Conservation (phyloP, 352 stramenopile species). For the Plasmopara halstedii region DNA sequence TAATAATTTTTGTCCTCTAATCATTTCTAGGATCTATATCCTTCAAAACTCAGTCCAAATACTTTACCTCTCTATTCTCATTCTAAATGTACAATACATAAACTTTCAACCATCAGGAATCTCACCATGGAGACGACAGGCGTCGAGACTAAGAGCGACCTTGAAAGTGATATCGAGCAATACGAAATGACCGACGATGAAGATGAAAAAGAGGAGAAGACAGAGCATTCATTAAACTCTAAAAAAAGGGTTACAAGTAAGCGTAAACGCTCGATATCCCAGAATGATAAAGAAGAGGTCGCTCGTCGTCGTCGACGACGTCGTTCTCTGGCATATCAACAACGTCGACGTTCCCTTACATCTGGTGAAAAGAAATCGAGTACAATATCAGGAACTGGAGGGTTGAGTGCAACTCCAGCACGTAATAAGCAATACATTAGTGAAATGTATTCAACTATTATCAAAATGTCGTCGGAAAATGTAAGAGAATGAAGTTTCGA, state of each 20-base stretch:
- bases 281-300: slow-evolving; percentile 63
- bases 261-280: slow-evolving; percentile 41
- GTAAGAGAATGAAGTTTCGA: too few species aligned
- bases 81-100: too few species aligned
- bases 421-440: slow-evolving; percentile 76
- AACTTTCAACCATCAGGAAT: too few species aligned
- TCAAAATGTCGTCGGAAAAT: slow-evolving; percentile 90
- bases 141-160: slow-evolving; percentile 23
- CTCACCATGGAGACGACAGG: slow-evolving; percentile 17
- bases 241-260: slow-evolving; percentile 32
- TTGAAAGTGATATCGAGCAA: slow-evolving; percentile 18
- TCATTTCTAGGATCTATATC: too few species aligned
- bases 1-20: too few species aligned
- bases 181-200: slow-evolving; percentile 25
- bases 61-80: too few species aligned
- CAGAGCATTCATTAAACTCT: slow-evolving; percentile 6
- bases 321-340: slow-evolving; percentile 63
- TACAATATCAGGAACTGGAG: background rate
- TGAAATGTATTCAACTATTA: slow-evolving; percentile 90
- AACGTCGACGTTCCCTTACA: slow-evolving; percentile 63
- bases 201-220: slow-evolving; percentile 17
- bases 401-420: slow-evolving; percentile 4
- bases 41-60: too few species aligned
- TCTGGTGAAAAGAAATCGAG: slow-evolving; percentile 25
- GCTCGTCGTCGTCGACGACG: slow-evolving; percentile 45